These are phyloP conservation scores for Ophiostoma sp. DNA, from an alignment of 2,329 filamentous ascomycete species.

Conservation along the genomic window DNA sequence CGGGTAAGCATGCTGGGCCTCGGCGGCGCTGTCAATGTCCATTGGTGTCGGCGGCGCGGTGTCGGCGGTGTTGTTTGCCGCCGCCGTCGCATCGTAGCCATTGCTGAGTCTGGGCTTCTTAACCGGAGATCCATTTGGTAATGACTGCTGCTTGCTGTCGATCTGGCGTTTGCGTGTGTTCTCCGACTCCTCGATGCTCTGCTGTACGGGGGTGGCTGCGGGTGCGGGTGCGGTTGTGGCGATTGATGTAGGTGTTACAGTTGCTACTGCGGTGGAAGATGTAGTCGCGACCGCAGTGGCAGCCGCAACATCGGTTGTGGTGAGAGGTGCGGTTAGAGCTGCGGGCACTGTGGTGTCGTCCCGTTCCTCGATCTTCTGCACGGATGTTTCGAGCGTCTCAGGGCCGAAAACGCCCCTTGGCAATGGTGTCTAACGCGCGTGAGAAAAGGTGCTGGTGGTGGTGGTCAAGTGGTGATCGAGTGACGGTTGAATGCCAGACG, in stretches of 20 bases:
- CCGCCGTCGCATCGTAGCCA: conserved; percentile 47
- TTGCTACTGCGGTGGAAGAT: conserved; percentile 8
- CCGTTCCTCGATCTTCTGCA: not conserved
- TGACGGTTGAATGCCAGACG: not conserved
- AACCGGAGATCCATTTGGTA: conserved; percentile 51
- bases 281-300: conserved; percentile 8
- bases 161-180: conserved; percentile 48
- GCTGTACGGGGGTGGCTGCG: conserved; percentile 23
- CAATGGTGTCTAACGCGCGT: conserved; percentile 43
- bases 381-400: conserved; percentile 30
- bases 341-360: not conserved
- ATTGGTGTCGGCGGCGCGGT: conserved; percentile 45
- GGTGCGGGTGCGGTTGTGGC: conserved; percentile 11
- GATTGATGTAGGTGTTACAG: not conserved
- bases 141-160: conserved; percentile 41
- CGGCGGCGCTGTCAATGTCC: conserved; percentile 51
- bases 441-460: conserved; percentile 21
- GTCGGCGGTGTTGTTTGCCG: conserved; percentile 30
- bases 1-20: conserved; percentile 56
- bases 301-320: not conserved
- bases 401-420: conserved; percentile 55
- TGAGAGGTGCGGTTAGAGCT: not conserved
- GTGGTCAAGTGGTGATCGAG: too few relatives aligned
- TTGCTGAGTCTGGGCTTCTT: conserved; percentile 58
- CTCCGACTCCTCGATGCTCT: conserved; percentile 37